Evolutionary conservation across 1,284 basidiomycete genomes (phyloP), one percentile per base, ranked within the genome.

Genomic region (Ustilago esculenta): DNA sequence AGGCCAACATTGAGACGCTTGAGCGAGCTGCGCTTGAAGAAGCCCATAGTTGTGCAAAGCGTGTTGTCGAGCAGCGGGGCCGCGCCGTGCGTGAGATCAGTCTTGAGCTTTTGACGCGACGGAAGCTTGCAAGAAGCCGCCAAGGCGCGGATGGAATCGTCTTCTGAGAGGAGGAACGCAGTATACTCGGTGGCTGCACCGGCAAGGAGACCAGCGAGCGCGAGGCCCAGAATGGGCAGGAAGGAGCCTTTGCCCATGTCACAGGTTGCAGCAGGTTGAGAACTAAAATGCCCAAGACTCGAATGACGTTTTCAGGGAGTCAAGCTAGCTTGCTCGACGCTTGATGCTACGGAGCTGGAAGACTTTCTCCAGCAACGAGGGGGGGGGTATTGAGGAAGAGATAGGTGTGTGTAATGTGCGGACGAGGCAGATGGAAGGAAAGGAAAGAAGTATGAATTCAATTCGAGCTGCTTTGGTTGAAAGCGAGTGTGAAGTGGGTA

Each of bases 21-120:
- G 14, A 50, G 35, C n/a, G 54, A 54, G 35, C 20, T 41, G 20
- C 27, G 34, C 30, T 51, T 25, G 46, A 72, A 67, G 37, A 72
- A 64, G 51, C 50, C 51, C 58, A 72, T 63, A 14, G 55, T 60
- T n/a, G 50, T 29, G 44, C 69, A 72, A 11, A 72, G 54, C n/a
- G 35, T 37, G 45, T 72, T 72, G 49, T 72, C 69, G 23, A 72
- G 44, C 29, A 37, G n/a, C 0, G 69, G 69, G 1, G 64, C 1
- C 0, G 46, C 50, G 14, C 69, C 69, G 4, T 54, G 44, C 0
- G 69, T 50, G 37, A 67, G 14, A n/a, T 72, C 69, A n/a, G 64
- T 67, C 11, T 23, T 17, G 24, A 71, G 54, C 42, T 54, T 61
- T 41, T 66, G 58, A 18, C 68, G 63, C 21, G 63, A 61, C 7